Evolutionary conservation across 2,329 filamentous ascomycete genomes (phyloP).

Genomic region (Raffaelea albimanens): DNA sequence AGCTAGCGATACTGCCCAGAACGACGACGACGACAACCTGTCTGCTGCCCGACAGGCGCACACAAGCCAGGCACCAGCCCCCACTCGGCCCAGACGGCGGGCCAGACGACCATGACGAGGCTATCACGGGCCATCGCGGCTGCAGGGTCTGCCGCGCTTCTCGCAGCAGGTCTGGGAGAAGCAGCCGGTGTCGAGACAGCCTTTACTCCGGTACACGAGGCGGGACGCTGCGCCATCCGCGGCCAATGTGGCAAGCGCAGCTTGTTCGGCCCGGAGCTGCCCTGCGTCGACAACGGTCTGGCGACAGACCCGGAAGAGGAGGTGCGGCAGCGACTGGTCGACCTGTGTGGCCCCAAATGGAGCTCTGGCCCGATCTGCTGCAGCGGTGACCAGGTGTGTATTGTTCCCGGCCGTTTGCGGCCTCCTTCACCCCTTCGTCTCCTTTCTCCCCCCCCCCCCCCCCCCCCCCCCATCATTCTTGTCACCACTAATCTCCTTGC

Average conservation of each 20-base stretch:
- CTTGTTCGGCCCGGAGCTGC: conserved; percentile 81
- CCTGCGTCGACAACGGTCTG: conserved; percentile 82
- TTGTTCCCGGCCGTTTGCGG: too few relatives aligned
- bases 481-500: not conserved
- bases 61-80: too few relatives aligned
- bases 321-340: conserved; percentile 67
- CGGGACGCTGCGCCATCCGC: conserved; percentile 80
- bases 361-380: conserved; percentile 77
- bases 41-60: too few relatives aligned
- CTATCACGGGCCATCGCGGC: conserved; percentile 23
- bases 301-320: conserved; percentile 65
- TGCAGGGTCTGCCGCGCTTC: conserved; percentile 16
- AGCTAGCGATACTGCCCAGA: too few relatives aligned
- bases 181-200: conserved; percentile 18
- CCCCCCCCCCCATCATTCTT: too few relatives aligned
- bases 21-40: too few relatives aligned
- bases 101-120: conserved; percentile 23
- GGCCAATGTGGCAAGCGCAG: conserved; percentile 87
- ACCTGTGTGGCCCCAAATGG: conserved; percentile 85
- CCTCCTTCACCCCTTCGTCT: too few relatives aligned
- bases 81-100: too few relatives aligned
- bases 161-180: conserved; percentile 23
- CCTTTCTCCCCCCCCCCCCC: not conserved
- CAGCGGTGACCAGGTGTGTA: conserved; percentile 61
- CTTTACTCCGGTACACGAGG: conserved; percentile 61